Base-by-base conservation (phyloP, 768 basidiomycete species). In the Cytidiella melzeri region DNA sequence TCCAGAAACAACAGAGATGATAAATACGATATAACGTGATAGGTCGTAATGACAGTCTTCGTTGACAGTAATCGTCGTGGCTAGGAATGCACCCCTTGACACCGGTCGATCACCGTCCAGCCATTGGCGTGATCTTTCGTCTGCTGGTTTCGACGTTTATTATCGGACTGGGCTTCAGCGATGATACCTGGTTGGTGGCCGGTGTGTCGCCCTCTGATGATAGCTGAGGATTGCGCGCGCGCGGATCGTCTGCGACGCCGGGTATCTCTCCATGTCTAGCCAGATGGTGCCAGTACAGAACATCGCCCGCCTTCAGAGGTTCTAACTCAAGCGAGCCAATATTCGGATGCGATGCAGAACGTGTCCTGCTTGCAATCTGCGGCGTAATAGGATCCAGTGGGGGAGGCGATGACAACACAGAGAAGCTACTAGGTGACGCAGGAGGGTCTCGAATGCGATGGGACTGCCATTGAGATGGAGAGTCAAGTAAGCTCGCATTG, bases 261-360 rank as follows among this genome's bases (percentile, higher is more conserved):
- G 84, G 80, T 51, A 87, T 84, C 64, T 89, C 87, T 11, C 87
- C 87, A 51, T 73, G 76, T 55, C 77, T 79, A 42, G 73, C 64
- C 51, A 89, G 80, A 56, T 88, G 81, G 61, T 89, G 85, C 87
- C 87, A 90, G 59, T 75, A 86, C 15, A 89, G 67, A 9, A 79
- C 60, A 53, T 87, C 84, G 19, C 86, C 86, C 9, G 72, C 68
- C 57, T 67, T 71, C 34, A 71, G 67, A 5, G 61, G 58, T 47
- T 77, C 74, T 18, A 49, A 34, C 15, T 15, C 30, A 7, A 7
- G 30, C 30, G 30, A 15, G n/a, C n/a, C n/a, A n/a, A n/a, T n/a
- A 5, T 13, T 23, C 40, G 26, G 59, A 38, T 36, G 50, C 52
- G 69, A 68, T 50, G 68, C 68, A 49, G 41, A 76, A 73, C 48